Percentiles rank a stretch among this genome's conserved stretches.
phyloP scores from a whole-genome alignment of 2,329 filamentous ascomycete species.

The Exophiala sp. region DNA sequence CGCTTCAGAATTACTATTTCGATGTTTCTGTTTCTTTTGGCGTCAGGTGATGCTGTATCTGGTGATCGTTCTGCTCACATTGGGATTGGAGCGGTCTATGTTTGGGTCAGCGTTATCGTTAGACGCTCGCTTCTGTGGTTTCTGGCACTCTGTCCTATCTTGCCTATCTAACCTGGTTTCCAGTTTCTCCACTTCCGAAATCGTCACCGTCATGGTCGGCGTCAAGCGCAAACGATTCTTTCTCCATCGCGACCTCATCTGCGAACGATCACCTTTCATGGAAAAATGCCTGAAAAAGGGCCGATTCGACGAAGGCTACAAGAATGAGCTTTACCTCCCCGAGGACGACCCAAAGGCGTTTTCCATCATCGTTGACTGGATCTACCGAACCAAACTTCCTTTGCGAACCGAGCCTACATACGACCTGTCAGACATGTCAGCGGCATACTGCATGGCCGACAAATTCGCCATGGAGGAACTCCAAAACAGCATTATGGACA shows the following conservation, averaged over 20 bases:
- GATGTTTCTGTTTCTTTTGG: too few species aligned
- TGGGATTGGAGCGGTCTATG: too few species aligned
- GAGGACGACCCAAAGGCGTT: conserved; percentile 50
- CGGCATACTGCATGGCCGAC: conserved; percentile 22
- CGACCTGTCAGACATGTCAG: conserved; percentile 18
- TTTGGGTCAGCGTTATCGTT: too few species aligned
- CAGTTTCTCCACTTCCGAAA: conserved; percentile 26
- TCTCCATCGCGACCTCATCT: conserved; percentile 32
- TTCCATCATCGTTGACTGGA: conserved; percentile 43
- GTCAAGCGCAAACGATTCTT: conserved; percentile 31
- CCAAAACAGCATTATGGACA: conserved; percentile 24
- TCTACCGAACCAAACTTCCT: conserved; percentile 22
- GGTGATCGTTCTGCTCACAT: too few species aligned
- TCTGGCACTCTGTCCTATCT: too few species aligned
- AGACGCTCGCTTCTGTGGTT: too few species aligned
- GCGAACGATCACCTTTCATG: conserved; percentile 47
- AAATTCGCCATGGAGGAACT: conserved; percentile 25
- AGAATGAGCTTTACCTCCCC: conserved; percentile 46
- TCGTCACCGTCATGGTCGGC: conserved; percentile 47
- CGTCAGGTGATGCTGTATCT: too few species aligned
- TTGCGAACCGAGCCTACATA: conserved; percentile 6
- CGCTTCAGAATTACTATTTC: too few species aligned
- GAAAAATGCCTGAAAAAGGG: conserved; percentile 45
- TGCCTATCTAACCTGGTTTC: background rate
- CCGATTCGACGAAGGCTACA: conserved; percentile 42